phyloP scores from a whole-genome alignment of 192 early-diverging fungal species.

The Coemansia asiatica region DNA sequence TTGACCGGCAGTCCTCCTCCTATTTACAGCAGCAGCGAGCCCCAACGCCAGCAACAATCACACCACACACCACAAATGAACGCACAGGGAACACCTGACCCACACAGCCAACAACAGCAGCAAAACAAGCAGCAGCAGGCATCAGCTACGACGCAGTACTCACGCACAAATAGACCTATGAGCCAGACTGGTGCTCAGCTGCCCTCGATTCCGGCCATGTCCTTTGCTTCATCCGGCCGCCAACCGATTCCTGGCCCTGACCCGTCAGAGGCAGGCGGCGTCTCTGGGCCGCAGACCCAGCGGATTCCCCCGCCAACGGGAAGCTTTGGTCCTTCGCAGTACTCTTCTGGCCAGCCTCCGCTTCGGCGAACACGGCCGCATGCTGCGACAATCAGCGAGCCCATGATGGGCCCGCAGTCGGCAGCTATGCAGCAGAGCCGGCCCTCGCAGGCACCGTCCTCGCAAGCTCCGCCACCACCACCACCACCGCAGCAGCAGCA shows the following conservation, averaged over 20 bases:
- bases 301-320: conserved; percentile 10
- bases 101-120: neutral
- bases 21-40: neutral
- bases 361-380: conserved; percentile 45
- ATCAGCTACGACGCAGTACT: neutral
- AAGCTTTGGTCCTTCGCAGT: conserved; percentile 1
- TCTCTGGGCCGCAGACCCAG: neutral
- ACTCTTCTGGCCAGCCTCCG: conserved; percentile 1
- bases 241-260: neutral
- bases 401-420: conserved; percentile 30
- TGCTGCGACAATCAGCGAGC: conserved; percentile 52
- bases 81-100: conserved; percentile 1
- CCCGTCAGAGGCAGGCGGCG: neutral
- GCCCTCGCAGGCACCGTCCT: neutral
- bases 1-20: neutral
- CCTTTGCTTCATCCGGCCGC: conserved; percentile 9
- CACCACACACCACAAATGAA: neutral
- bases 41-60: conserved; percentile 5
- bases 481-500: conserved; percentile 26
- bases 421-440: conserved; percentile 9
- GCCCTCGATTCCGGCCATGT: conserved; percentile 14
- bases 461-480: neutral
- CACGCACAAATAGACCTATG: conserved; percentile 2
- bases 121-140: neutral
- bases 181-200: conserved; percentile 1